Percentiles rank a stretch among this genome's conserved stretches.
Conservation (phyloP, 2,329 filamentous ascomycete genomes). For the Alternaria rosae region DNA sequence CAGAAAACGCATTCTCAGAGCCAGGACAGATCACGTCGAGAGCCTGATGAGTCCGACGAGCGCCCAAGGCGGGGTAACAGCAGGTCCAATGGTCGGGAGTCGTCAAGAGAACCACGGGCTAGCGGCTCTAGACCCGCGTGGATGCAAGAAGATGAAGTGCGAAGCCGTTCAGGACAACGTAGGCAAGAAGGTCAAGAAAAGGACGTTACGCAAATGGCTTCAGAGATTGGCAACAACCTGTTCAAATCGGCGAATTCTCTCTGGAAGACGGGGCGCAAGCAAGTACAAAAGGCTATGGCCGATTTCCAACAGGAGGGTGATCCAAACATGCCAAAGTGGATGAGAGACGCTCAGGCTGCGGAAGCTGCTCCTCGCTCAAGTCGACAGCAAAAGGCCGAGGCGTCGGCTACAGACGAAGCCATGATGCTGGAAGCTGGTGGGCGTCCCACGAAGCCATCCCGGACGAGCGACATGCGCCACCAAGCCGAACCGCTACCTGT, state of each 20-base stretch:
- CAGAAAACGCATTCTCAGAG: conserved; percentile 64
- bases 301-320: conserved; percentile 81
- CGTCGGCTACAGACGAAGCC: conserved; percentile 63
- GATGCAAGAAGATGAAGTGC: conserved; percentile 66
- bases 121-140: conserved; percentile 62
- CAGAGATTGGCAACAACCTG: conserved; percentile 80
- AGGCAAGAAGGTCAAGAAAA: conserved; percentile 66
- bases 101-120: conserved; percentile 43
- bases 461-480: conserved; percentile 36
- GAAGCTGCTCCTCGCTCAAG: conserved; percentile 33
- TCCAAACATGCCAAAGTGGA: conserved; percentile 89
- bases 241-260: conserved; percentile 94
- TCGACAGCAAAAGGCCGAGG: conserved; percentile 30
- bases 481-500: conserved; percentile 30
- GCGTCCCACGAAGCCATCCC: conserved; percentile 57
- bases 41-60: conserved; percentile 37
- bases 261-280: conserved; percentile 95
- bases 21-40: conserved; percentile 34
- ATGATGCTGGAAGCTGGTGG: conserved; percentile 77
- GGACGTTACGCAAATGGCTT: conserved; percentile 81
- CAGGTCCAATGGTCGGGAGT: conserved; percentile 41
- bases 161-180: conserved; percentile 57
- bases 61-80: conserved; percentile 30
- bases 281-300: conserved; percentile 87
- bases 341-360: conserved; percentile 72